These are phyloP conservation scores for Sporodiniella umbellata DNA, from an alignment of 371 early-diverging fungal species.

Conservation along the genomic window DNA sequence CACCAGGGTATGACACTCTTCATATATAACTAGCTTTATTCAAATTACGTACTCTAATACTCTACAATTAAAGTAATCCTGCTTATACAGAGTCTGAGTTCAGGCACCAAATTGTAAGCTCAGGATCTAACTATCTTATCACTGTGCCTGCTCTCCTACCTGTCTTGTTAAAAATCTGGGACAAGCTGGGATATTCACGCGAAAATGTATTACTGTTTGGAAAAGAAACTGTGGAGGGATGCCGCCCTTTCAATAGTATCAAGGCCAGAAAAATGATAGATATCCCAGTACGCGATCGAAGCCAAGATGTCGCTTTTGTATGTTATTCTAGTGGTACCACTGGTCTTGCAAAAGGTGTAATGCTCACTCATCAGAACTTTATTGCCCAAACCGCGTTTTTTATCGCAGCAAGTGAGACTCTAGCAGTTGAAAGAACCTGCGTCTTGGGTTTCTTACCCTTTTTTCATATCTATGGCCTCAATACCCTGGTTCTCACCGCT, in stretches of 20 bases:
- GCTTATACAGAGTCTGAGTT: slow-evolving; percentile 38
- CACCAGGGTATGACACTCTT: slow-evolving; percentile 27
- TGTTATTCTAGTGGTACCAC: slow-evolving; percentile 92
- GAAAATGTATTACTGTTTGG: slow-evolving; percentile 19
- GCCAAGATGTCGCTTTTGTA: slow-evolving; percentile 68
- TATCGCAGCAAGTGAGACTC: slow-evolving; percentile 10
- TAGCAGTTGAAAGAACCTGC: slow-evolving; percentile 31
- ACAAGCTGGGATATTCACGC: slow-evolving; percentile 8
- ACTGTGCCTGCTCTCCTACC: slow-evolving; percentile 23
- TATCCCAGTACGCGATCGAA: slow-evolving; percentile 15
- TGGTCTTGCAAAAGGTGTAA: slow-evolving; percentile 59
- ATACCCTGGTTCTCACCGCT: slow-evolving; percentile 23
- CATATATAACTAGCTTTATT: slow-evolving; percentile 1
- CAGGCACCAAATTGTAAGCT: slow-evolving; percentile 17
- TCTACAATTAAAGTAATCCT: slow-evolving; percentile 37
- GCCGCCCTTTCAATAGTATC: slow-evolving; percentile 6
- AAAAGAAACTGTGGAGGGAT: slow-evolving; percentile 6
- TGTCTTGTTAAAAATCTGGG: slow-evolving; percentile 9
- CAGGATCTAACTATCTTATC: slow-evolving; percentile 9
- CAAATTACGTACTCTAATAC: background rate
- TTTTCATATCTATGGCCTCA: slow-evolving; percentile 81
- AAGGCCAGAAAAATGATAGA: background rate
- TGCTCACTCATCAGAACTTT: slow-evolving; percentile 34
- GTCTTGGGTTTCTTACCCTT: slow-evolving; percentile 73
- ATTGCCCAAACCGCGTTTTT: slow-evolving; percentile 21